Base-by-base conservation (phyloP, 768 basidiomycete genomes). In the Lactarius indigo region DNA sequence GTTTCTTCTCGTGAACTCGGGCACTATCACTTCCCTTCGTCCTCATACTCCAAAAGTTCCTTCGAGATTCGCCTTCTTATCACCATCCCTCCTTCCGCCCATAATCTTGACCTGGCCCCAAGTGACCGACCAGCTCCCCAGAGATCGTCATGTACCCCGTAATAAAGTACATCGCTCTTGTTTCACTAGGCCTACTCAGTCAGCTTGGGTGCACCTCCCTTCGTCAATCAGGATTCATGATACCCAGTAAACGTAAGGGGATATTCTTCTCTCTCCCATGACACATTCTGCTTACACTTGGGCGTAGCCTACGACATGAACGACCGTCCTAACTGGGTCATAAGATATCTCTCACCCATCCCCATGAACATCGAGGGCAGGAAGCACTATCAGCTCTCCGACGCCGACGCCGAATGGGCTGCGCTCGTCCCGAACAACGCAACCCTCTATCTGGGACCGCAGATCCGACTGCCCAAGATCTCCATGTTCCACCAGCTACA, bases 151-250 rank as follows among this genome's bases (percentile, higher is more conserved):
- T 66, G 50, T 5, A 52, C 33, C 57, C 50, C 1, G 8, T 12
- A 8, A n/a, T 23, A 15, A 47, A 47, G 47, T 42, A 42, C 50
- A 42, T 63, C 37, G 10, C 47, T 42, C 50, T 67, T 3, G 30
- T 23, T 10, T 42, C 39, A 5, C 57, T 66, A n/a, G 63, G 57
- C 50, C 57, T 59, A 5, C 30, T 66, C 30, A 20, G 54, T 20
- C 58, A 54, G 44, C 57, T 59, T 30, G 65, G 30, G 7, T 59
- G 65, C 23, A 63, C 63, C 30, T 39, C 30, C 3, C 39, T 66
- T 35, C 61, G 42, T 23, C 42, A 30, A 13, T 18, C 31, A 8
- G 9, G 20, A 5, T 18, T 57, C 15, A 35, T n/a, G 17, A 33
- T 28, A 1, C n/a, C 52, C 17, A 28, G 10, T 20, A 15, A 57